Conservation (phyloP, 1,139 yeast genomes). For the Taphrina confusa region DNA sequence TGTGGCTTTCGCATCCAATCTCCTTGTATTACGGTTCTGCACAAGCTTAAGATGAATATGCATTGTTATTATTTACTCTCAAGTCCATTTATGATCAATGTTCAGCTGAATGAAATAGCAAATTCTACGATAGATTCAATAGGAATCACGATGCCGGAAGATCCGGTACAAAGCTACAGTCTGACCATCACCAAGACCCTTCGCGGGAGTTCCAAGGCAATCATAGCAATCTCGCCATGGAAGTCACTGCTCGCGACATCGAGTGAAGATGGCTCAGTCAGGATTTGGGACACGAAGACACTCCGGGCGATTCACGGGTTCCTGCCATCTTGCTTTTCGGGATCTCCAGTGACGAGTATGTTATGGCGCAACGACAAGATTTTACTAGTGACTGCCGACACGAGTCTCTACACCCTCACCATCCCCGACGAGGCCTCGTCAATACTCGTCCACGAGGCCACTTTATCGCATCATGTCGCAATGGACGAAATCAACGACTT, state of each 20-base stretch:
- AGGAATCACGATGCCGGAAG: too few species aligned
- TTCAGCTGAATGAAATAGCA: too few species aligned
- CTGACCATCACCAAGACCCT: not conserved
- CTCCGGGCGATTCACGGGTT: conserved; percentile 3
- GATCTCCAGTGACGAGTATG: conserved; percentile 3
- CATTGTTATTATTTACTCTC: too few species aligned
- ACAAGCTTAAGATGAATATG: too few species aligned
- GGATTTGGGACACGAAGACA: conserved; percentile 1
- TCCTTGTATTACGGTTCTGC: too few species aligned
- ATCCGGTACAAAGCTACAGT: too few species aligned
- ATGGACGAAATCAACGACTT: conserved; percentile 9
- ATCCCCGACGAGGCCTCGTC: not conserved
- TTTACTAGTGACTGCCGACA: conserved; percentile 3
- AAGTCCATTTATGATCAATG: too few species aligned
- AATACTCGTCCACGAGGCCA: not conserved
- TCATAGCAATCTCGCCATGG: not conserved
- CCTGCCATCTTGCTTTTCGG: conserved; percentile 14
- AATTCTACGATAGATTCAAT: too few species aligned
- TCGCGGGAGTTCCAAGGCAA: not conserved
- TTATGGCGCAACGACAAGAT: conserved; percentile 1
- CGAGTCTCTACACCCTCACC: not conserved
- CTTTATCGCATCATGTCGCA: not conserved
- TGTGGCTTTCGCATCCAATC: too few species aligned
- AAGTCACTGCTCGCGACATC: not conserved
- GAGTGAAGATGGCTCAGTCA: conserved; percentile 9